These are phyloP conservation scores for Paramecium primaurelia DNA, from an alignment of 73 alveolate species.

Conservation along the genomic window DNA sequence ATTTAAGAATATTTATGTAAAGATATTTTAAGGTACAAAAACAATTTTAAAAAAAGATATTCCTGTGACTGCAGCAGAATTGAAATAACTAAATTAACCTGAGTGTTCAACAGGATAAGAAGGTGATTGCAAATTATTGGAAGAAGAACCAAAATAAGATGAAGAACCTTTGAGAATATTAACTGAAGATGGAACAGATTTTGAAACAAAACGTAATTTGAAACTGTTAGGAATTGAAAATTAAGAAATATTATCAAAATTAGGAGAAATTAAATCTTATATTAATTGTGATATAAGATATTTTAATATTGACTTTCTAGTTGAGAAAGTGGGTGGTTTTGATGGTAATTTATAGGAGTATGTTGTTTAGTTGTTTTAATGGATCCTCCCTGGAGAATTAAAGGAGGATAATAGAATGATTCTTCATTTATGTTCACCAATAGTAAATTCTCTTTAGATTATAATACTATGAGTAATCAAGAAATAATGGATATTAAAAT, in stretches of 20 bases:
- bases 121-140: background rate
- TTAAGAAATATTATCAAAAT: slow-evolving; percentile 7
- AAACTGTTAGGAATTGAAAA: slow-evolving; percentile 10
- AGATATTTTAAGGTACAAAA: slow-evolving; percentile 31
- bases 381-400: slow-evolving; percentile 96
- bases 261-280: slow-evolving; percentile 65
- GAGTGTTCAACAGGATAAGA: background rate
- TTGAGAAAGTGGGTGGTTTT: slow-evolving; percentile 75
- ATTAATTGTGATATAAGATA: slow-evolving; percentile 87
- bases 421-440: slow-evolving; percentile 89
- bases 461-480: slow-evolving; percentile 80
- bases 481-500: slow-evolving; percentile 85
- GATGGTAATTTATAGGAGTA: slow-evolving; percentile 55
- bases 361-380: slow-evolving; percentile 63
- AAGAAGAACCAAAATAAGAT: slow-evolving; percentile 3
- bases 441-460: slow-evolving; percentile 80
- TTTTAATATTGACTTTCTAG: slow-evolving; percentile 78
- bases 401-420: slow-evolving; percentile 88
- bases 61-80: background rate
- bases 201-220: slow-evolving; percentile 19
- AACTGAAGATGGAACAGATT: slow-evolving; percentile 28
- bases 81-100: background rate
- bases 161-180: background rate
- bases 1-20: background rate
- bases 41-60: background rate